Evolutionary conservation across 495 filamentous ascomycete genomes (phyloP).

Genomic region (Aspergillus haitiensis): DNA sequence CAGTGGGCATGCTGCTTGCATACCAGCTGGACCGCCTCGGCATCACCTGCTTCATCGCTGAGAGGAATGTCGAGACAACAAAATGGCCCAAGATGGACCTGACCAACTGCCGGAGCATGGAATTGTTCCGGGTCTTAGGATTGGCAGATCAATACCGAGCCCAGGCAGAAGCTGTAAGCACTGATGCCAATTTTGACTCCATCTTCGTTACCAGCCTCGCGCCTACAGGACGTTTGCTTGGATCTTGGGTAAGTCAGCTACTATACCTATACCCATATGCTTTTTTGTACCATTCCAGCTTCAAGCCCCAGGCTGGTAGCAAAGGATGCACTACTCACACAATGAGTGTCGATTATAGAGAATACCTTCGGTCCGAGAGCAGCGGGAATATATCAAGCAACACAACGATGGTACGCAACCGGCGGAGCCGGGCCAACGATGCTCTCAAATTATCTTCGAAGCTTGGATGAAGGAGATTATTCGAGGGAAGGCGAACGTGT

Average conservation of each 20-base stretch:
- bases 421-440: constrained; percentile 19
- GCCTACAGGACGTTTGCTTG: constrained; percentile 6
- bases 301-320: no score
- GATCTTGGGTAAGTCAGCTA: background rate
- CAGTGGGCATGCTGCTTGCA: constrained; percentile 7
- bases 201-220: constrained; percentile 5
- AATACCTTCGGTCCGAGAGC: background rate
- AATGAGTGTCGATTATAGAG: background rate
- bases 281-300: no score
- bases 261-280: no score
- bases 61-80: constrained; percentile 61
- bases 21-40: constrained; percentile 5
- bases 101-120: constrained; percentile 37
- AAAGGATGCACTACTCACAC: no score
- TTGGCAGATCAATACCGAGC: constrained; percentile 27
- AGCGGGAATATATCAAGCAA: constrained; percentile 1
- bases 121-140: constrained; percentile 32
- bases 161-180: background rate
- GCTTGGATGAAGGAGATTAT: constrained; percentile 25
- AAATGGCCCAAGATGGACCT: constrained; percentile 37
- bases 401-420: constrained; percentile 20
- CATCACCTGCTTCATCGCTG: constrained; percentile 62
- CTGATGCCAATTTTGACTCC: background rate
- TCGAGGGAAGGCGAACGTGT: constrained; percentile 4
- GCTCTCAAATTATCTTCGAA: constrained; percentile 26